Evolutionary conservation across 176 grass and related monocot species (phyloP), one percentile per base, ranked within the genome.

Genomic region (Miscanthus lutarioriparius): DNA sequence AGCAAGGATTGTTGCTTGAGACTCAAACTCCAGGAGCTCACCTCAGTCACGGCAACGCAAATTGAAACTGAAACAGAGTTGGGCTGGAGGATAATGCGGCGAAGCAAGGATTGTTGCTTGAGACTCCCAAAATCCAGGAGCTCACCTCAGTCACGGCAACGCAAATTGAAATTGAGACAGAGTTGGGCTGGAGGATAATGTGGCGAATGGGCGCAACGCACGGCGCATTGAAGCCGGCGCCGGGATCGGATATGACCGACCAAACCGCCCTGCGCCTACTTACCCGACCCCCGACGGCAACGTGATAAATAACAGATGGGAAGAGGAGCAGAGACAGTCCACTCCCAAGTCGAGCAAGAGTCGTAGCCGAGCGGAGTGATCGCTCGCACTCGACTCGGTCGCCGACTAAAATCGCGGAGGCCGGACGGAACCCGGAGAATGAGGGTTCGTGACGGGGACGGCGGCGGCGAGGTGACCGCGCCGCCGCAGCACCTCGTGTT

Each of bases 401-500:
- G 19, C 47, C 19, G 75, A 49, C 45, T 35, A 35, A 35, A 35
- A 35, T 48, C 45, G 47, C 49, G 43, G 17, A 11, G 75, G n/a
- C 59, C 36, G 56, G 56, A 11, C 36, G 56, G 56, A 11, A 2
- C 19, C 1, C 15, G 27, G 82, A 58, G n/a, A n/a, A 97, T 94
- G 91, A 86, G 83, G 86, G 80, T 92, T 77, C 37, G 2, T 16
- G 74, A 36, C 36, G 82, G 51, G 26, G 81, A 87, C 61, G 86
- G 40, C 14, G 83, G 74, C 67, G 44, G 83, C 33, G 40, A 74
- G 25, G 67, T 25, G 59, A 79, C 79, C 27, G 56, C 75, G 73
- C 67, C 72, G 37, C 85, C 69, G 74, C 77, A 61, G 83, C 89
- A 75, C 17, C 89, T 96, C 22, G 89, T 96, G 64, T 94, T 96